phyloP scores from a whole-genome alignment of 106 monocot species.

The Dendrobium officinale region DNA sequence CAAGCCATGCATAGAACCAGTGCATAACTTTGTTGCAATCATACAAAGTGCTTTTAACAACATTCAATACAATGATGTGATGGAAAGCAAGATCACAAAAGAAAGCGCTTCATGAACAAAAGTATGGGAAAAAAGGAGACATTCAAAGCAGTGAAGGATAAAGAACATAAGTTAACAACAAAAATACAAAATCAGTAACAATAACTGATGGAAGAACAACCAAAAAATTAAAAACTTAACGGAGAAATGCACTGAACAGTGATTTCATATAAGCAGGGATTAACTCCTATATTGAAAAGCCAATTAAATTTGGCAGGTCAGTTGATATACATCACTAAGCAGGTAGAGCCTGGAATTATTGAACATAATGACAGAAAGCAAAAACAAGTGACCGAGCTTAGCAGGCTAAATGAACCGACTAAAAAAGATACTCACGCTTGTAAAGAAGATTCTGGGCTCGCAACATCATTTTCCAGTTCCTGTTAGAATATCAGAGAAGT shows the following conservation, averaged over 20 bases:
- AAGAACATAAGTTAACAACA: too few relatives aligned
- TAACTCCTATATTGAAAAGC: neutral
- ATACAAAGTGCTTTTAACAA: too few relatives aligned
- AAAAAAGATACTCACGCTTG: conserved; percentile 5
- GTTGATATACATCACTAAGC: neutral
- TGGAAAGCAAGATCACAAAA: neutral
- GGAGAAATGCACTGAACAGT: too few relatives aligned
- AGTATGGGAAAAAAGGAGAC: too few relatives aligned
- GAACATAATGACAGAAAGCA: neutral
- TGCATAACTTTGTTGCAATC: too few relatives aligned
- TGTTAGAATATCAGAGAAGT: neutral
- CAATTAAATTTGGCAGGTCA: neutral
- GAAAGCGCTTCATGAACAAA: neutral
- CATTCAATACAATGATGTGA: neutral
- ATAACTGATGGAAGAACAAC: neutral
- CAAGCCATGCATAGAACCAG: too few relatives aligned
- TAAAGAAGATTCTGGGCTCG: neutral
- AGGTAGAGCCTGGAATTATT: neutral
- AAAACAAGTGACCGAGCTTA: neutral
- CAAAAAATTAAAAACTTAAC: neutral
- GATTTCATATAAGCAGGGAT: neutral
- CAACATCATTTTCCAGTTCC: neutral
- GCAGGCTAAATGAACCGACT: neutral
- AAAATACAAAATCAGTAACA: too few relatives aligned
- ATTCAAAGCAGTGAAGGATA: too few relatives aligned